Evolutionary conservation across 352 stramenopile genomes (phyloP), one percentile per base, ranked within the genome.

Genomic region (Globisporangium megalacanthum): DNA sequence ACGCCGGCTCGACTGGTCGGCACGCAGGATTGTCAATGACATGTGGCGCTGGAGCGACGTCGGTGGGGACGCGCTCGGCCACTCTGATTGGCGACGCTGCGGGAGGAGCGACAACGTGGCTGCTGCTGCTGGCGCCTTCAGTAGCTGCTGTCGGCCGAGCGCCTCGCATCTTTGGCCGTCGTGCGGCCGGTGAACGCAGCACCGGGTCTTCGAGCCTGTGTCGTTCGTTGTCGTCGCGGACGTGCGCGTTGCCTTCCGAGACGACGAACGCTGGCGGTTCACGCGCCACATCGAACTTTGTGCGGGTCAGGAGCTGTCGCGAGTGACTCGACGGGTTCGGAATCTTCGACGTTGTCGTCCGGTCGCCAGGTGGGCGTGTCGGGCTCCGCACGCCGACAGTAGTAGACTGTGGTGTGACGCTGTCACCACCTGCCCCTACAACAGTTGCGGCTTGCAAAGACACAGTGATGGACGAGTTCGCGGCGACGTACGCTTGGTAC

Each of bases 241-340:
- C 49, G 25, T 68, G 65, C 15, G 44, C 36, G 36, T 77, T 77
- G 19, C 72, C 70, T 4, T 83, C 72, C 0, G 50, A 72, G 7
- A 85, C 45, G 4, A 55, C 33, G 44, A 71, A 82, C 5, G n/a
- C 31, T 4, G 73, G 59, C 3, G 73, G 50, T 41, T 77, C 64
- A 11, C 65, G 59, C 19, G 75, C 75, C 14, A 75, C 25, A 42
- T 85, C 75, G 41, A 85, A 82, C 36, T 79, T 85, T 29, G 65
- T 82, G 20, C 65, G 58, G 48, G 52, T 29, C 6, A 15, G 14
- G 8, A 58, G 20, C 19, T 63, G 49, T 6, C 44, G 48, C n/a
- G 22, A 33, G 19, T 57, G 56, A 15, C 20, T 44, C 25, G 25
- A 29, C 22, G 42, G 42, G 14, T 13, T 56, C 15, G 33, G 10